Base-by-base conservation (phyloP, 2,329 filamentous ascomycete species). In the Fonsecaea erecta region DNA sequence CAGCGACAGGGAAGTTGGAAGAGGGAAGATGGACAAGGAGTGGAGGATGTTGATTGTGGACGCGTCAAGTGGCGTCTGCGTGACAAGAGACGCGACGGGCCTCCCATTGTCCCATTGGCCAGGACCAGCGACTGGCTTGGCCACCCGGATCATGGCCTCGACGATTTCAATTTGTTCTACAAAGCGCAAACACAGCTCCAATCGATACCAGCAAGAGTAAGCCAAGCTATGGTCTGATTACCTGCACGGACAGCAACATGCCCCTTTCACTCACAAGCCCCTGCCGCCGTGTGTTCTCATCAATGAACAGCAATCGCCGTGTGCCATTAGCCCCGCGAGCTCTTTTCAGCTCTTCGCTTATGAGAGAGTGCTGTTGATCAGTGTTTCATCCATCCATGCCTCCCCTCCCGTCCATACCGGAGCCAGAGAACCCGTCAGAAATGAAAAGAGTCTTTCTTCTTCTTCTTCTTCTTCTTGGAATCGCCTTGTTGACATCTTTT, bases 121-220 rank as follows among this genome's bases (percentile, higher is more conserved):
- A 14, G 9, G 24, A 18, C 57, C 34, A 61, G 26, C 34, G 53
- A 67, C 65, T 58, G 54, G 7, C 53, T 67, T 62, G 65, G 65
- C 65, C 58, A 35, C 62, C 65, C 30, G 5, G 21, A 40, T 2
- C 9, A 11, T n/a, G 37, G 18, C 37, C 37, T 40, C 37, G 30
- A 21, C 18, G n/a, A 58, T 66, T 64, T 58, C 62, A 7, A 18
- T 51, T 34, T 40, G 46, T n/a, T n/a, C 40, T 18, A 7, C 40
- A 48, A 48, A 48, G 18, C 7, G 7, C 18, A 48, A 24, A 30
- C 7, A 18, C 34, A 55, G 24, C 53, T 62, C 65, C 65, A 67
- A 64, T 67, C 53, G 53, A 62, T 51, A 46, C 59, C 53, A 54
- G 46, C 28, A 11, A 52, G 21, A 52, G n/a, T n/a, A n/a, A 32